Evolutionary conservation across 805 yeast genomes (phyloP), one percentile per base, ranked within the genome.

Genomic region (Wickerhamomyces mucosus): DNA sequence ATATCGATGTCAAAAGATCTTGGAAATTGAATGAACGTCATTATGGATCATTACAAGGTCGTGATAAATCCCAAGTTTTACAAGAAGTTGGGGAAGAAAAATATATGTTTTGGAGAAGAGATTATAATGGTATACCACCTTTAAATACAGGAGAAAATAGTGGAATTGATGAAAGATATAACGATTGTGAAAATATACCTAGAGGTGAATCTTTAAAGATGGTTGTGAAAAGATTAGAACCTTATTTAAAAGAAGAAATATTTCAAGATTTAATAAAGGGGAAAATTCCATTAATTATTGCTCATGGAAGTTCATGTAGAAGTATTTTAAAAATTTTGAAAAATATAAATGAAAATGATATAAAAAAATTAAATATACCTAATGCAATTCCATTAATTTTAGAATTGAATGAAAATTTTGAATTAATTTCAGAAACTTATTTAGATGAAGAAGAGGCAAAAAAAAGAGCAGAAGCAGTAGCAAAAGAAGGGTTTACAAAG

Each of bases 1-100:
- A 62, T 51, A 59, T 69, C 17, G 69, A 68, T 27, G 71, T 75
- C 36, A 58, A 68, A 46, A 75, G 82, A 58, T 66, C 78, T 5
- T 81, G 89, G 89, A 69, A 89, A 58, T 58, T 81, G 48, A 81
- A 81, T 56, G 94, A 81, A 56, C 71, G 94, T 56, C 94, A 81
- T 59, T 81, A 81, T 59, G 94, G 94, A 38, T 72, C 74, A 27
- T 67, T 82, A 59, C 92, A 81, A 59, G 94, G 94, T 30, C 69
- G 72, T 49, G 71, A 78, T 42, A 82, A 82, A 58, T 77, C 75
- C 21, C 71, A 71, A 27, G 71, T 83, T 19, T 58, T 80, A 46
- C 60, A 66, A 41, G 59, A 70, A 45, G 77, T 74, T 52, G 94
- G 94, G 26, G 63, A 74, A 46, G 80, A 77, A 40, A 61, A 79